Evolutionary conservation across 208 protist genomes (phyloP), one percentile per base, ranked within the genome.

Genomic region (Novymonas esmeraldas): DNA sequence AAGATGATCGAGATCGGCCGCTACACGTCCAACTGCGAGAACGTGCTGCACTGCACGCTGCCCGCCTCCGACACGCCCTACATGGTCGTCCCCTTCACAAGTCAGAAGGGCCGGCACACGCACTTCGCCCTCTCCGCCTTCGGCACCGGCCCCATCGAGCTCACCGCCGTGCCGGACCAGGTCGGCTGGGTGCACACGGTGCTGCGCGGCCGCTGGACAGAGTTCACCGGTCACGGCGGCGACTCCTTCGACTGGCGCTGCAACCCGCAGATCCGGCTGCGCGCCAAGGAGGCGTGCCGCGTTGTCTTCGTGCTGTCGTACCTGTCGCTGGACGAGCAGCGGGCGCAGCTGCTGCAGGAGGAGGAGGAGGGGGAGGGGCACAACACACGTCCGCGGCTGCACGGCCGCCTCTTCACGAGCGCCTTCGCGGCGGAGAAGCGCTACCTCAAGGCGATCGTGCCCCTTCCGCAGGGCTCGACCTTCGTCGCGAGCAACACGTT

Each of bases 21-120:
- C 38, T 97, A 92, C 77, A 97, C 89, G 6, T 94, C 89, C 34
- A 97, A 97, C 79, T 94, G 92, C 65, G 89, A 97, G 74, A 97
- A 97, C 54, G 87, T 93, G 38, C 78, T 97, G 64, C 88, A 94
- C 73, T 94, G 87, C 68, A 73, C 70, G n/a, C 68, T 97, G 26
- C 69, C 73, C n/a, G 72, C 78, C 20, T 82, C 79, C 69, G 83
- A 90, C 42, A 87, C 81, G 22, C 92, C 92, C 10, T 97, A 97
- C 64, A 81, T 95, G 24, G 85, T 97, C 2, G 88, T 97, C 24
- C 89, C 92, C 26, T 97, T 97, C 73, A 95, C 92, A 31, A 92
- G 84, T 66, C 89, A 97, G 71, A 75, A 81, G 34, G 85, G 86
- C 16, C 85, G 89, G 9, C 77, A 83, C 55, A 97, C 92, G 26